Percentiles rank a stretch among this genome's conserved stretches.
Evolutionary conservation across 805 yeast genomes (phyloP).

Genomic region (Yamadazyma ubonensis): DNA sequence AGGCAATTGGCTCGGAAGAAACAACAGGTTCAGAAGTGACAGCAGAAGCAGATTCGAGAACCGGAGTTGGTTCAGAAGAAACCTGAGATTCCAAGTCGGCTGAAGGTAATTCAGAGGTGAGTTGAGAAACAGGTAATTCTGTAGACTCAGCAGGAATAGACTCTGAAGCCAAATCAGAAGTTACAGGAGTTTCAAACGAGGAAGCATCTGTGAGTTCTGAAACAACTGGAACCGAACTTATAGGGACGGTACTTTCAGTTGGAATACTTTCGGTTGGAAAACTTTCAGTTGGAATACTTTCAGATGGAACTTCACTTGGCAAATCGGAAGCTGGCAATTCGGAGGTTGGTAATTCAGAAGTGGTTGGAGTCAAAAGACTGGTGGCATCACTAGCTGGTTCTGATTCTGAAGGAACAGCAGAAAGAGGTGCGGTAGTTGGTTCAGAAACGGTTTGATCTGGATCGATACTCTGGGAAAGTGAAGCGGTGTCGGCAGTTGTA

Average conservation of each 20-base stretch:
- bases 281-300: background rate
- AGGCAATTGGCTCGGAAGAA: conserved; percentile 6
- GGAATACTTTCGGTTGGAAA: background rate
- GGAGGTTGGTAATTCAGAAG: conserved; percentile 2
- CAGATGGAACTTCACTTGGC: too few species aligned
- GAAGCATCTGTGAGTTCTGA: background rate
- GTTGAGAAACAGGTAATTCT: background rate
- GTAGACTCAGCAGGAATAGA: background rate
- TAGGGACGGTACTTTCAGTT: background rate
- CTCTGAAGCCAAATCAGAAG: background rate
- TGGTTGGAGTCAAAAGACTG: conserved; percentile 4
- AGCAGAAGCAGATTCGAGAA: background rate
- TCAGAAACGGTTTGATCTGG: too few species aligned
- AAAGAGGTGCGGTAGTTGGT: too few species aligned
- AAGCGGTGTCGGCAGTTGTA: background rate
- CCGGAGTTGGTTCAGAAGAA: background rate
- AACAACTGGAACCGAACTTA: too few species aligned
- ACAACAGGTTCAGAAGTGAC: conserved; percentile 6
- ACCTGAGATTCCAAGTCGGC: too few species aligned
- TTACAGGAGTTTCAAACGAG: background rate
- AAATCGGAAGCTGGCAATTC: too few species aligned
- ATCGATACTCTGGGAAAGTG: background rate
- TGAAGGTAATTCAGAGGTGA: background rate
- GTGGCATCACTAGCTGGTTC: too few species aligned
- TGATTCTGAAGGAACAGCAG: too few species aligned